A percentile compares a stretch with the other conserved stretches of the same genome.
These are phyloP conservation scores for Elsinoe fawcettii DNA, from an alignment of 2,329 filamentous ascomycete genomes.

Conservation along the genomic window DNA sequence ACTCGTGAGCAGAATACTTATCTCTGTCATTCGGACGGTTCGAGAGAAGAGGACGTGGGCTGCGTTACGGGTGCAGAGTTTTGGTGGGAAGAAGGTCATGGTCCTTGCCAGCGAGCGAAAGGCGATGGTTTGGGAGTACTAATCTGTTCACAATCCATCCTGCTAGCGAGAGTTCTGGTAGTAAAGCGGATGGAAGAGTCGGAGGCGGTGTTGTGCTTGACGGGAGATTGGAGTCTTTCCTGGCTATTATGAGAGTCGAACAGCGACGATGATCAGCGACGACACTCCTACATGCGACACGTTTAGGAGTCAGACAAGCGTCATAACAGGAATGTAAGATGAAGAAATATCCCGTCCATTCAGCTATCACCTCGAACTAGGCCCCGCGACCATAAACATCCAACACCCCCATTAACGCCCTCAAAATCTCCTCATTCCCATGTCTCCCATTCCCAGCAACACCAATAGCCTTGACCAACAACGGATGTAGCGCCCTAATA, in stretches of 20 bases:
- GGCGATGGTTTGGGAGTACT: slow-evolving; percentile 29
- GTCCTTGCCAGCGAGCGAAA: slow-evolving; percentile 24
- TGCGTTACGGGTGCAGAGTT: slow-evolving; percentile 25
- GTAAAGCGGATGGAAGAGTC: not conserved
- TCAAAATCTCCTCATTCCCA: slow-evolving; percentile 45
- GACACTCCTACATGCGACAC: too few species aligned
- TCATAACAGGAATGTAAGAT: too few species aligned
- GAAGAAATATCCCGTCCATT: too few species aligned
- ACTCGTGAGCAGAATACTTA: slow-evolving; percentile 28
- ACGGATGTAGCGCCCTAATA: slow-evolving; percentile 69
- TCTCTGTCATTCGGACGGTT: slow-evolving; percentile 23
- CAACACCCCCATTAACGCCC: slow-evolving; percentile 34
- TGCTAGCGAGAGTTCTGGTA: too few species aligned
- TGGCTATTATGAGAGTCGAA: too few species aligned
- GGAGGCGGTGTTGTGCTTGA: too few species aligned
- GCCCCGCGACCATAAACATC: slow-evolving; percentile 23
- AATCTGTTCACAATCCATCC: too few species aligned
- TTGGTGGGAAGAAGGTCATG: slow-evolving; percentile 26
- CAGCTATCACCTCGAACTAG: not conserved
- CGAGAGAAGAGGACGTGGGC: slow-evolving; percentile 26
- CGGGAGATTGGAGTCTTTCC: too few species aligned
- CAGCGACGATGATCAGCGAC: too few species aligned
- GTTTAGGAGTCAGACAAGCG: too few species aligned
- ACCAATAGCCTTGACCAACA: slow-evolving; percentile 58
- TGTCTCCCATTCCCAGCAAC: slow-evolving; percentile 55